A percentile compares a stretch with the other conserved stretches of the same genome.
Conservation (phyloP, 2,329 filamentous ascomycete species). For the Venturia nashicola region DNA sequence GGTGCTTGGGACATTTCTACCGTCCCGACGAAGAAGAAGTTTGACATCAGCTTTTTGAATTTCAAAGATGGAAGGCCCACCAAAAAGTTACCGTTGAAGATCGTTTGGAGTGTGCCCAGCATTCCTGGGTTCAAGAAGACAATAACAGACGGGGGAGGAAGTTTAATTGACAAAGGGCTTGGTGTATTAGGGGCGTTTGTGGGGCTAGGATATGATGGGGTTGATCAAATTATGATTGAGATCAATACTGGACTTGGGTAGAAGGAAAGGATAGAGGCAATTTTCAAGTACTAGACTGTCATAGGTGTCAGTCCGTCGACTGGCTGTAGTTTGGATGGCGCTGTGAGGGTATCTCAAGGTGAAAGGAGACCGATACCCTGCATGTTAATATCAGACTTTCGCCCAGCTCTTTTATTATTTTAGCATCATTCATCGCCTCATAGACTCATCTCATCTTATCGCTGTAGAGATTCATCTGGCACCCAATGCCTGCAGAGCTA, state of each 20-base stretch:
- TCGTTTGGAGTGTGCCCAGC: slow-evolving; percentile 3
- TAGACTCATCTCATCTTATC: background rate
- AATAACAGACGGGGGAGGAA: background rate
- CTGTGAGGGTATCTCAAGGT: background rate
- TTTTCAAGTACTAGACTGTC: background rate
- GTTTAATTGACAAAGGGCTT: background rate
- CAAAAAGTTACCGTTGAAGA: slow-evolving; percentile 4
- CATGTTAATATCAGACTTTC: background rate
- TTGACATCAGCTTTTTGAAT: background rate
- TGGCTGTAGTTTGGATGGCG: background rate
- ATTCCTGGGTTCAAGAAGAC: slow-evolving; percentile 5
- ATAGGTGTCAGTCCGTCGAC: background rate
- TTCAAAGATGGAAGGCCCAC: background rate
- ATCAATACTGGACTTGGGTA: background rate
- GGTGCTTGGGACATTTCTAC: background rate
- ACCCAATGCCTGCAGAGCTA: slow-evolving; percentile 60
- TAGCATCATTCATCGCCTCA: background rate
- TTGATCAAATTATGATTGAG: slow-evolving; percentile 8
- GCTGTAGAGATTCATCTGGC: slow-evolving; percentile 32
- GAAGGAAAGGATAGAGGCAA: background rate
- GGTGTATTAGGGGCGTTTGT: background rate
- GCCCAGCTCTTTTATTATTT: background rate
- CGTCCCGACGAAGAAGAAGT: background rate
- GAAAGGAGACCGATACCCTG: background rate
- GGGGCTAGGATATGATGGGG: background rate